Evolutionary conservation across 805 yeast genomes (phyloP).

Genomic region (Geotrichum ghanense): DNA sequence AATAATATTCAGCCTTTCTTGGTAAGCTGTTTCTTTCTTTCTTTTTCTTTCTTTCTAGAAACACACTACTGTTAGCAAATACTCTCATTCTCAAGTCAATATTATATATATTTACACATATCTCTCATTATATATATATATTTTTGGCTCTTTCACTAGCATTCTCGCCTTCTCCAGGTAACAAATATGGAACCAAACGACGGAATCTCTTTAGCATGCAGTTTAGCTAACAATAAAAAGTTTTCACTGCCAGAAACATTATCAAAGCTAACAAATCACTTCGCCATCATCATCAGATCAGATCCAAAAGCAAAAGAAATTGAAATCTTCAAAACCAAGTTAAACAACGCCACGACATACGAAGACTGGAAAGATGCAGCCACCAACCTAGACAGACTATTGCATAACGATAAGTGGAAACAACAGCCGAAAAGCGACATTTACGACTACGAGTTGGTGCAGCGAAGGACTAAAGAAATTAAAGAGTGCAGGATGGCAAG

Average conservation of each 20-base stretch:
- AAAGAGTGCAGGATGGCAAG: slow-evolving; percentile 42
- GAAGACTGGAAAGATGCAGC: slow-evolving; percentile 63
- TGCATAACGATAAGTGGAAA: slow-evolving; percentile 68
- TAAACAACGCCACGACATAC: slow-evolving; percentile 18
- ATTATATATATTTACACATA: too few species aligned
- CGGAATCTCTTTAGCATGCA: not conserved
- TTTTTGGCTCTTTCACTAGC: too few species aligned
- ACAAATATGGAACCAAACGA: not conserved
- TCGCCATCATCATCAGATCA: not conserved
- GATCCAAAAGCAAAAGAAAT: not conserved
- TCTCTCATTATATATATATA: too few species aligned
- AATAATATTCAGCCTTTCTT: too few species aligned
- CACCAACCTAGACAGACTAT: slow-evolving; percentile 47
- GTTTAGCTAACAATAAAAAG: not conserved
- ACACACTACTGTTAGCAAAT: too few species aligned
- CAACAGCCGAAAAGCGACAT: slow-evolving; percentile 41
- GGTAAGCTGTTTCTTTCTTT: too few species aligned
- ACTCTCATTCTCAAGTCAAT: too few species aligned
- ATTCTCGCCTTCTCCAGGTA: not conserved
- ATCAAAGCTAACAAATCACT: not conserved
- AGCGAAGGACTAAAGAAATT: slow-evolving; percentile 42
- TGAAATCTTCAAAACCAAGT: slow-evolving; percentile 7
- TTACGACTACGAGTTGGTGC: slow-evolving; percentile 62
- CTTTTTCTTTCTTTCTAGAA: too few species aligned
- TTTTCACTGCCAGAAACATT: not conserved